Evolutionary conservation across 2,329 filamentous ascomycete genomes (phyloP), one percentile per base, ranked within the genome.

Genomic region (Hypoxylon rubiginosum): DNA sequence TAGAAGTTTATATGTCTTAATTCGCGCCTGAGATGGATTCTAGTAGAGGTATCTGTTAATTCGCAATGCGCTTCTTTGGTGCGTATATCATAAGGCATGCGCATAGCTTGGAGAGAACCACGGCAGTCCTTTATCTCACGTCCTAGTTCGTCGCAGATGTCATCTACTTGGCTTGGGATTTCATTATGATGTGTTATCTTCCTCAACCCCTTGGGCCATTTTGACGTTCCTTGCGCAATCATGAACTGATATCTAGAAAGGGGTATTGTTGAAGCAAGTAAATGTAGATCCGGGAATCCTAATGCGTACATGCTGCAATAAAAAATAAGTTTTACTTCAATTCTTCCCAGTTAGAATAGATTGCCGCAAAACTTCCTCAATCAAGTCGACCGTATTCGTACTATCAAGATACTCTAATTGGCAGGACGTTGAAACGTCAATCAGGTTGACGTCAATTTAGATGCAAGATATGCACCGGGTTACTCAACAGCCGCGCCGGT

Each of bases 301-400:
- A n/a, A 36, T 36, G 10, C 3, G 10, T 13, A 15, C 3, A 36
- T 13, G 32, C 10, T 36, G 10, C 9, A 13, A 13, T 36, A 13
- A 11, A 11, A 15, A 36, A 13, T 1, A 13, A 11, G 8, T 4
- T 2, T 36, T 30, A 5, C 28, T 9, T 15, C 10, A 36, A 36
- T 36, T 36, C 32, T 11, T 36, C 32, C 10, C 32, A 4, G 39
- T 4, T 11, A 43, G 8, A 43, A 21, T 43, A 21, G 5, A 3
- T 2, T 21, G 39, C 10, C 17, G 2, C 17, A 43, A 17, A 21
- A 21, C 28, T 10, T 48, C 50, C 13, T 62, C 54, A 55, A 64
- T 64, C 34, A 58, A 39, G 41, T 24, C 30, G 28, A 7, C 51
- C 53, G 62, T 61, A 66, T 65, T 68, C 63, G 59, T 61, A 45